Percentiles rank a stretch among this genome's conserved stretches.
Conservation (phyloP, 352 stramenopile genomes). For the Phytopythium litorale region DNA sequence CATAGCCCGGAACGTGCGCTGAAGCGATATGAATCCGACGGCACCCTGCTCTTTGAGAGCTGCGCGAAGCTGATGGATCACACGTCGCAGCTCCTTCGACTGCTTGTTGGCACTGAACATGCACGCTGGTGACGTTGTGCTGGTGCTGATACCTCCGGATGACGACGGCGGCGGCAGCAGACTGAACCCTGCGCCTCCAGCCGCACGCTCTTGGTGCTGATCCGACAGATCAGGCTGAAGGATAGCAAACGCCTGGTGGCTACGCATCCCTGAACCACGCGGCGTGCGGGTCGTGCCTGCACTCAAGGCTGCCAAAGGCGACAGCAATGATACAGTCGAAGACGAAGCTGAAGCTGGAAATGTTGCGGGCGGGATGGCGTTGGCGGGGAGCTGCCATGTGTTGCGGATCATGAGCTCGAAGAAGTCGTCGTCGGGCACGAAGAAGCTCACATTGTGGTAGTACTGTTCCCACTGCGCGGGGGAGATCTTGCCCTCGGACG, state of each 20-base stretch:
- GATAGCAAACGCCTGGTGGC: conserved; percentile 52
- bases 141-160: not conserved
- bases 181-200: not conserved
- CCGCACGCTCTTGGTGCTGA: conserved; percentile 21
- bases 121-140: not conserved
- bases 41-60: conserved; percentile 63
- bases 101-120: conserved; percentile 31
- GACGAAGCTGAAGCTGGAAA: too few relatives aligned
- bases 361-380: not conserved
- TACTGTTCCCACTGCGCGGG: conserved; percentile 70
- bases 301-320: not conserved
- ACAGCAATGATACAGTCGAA: not conserved
- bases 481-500: conserved; percentile 27
- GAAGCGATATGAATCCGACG: conserved; percentile 68
- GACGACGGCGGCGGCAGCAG: conserved; percentile 3
- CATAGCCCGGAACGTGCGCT: conserved; percentile 70
- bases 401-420: conserved; percentile 90
- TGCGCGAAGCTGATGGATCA: conserved; percentile 43
- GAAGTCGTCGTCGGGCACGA: conserved; percentile 86
- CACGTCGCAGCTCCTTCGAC: conserved; percentile 59
- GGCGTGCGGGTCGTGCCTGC: conserved; percentile 9
- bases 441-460: conserved; percentile 88
- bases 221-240: conserved; percentile 57
- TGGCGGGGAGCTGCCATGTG: conserved; percentile 58
- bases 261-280: conserved; percentile 41